Percentiles rank a stretch among this genome's conserved stretches.
These are phyloP conservation scores for Arachis stenosperma DNA, from an alignment of 306 rosid genomes.

Conservation along the genomic window DNA sequence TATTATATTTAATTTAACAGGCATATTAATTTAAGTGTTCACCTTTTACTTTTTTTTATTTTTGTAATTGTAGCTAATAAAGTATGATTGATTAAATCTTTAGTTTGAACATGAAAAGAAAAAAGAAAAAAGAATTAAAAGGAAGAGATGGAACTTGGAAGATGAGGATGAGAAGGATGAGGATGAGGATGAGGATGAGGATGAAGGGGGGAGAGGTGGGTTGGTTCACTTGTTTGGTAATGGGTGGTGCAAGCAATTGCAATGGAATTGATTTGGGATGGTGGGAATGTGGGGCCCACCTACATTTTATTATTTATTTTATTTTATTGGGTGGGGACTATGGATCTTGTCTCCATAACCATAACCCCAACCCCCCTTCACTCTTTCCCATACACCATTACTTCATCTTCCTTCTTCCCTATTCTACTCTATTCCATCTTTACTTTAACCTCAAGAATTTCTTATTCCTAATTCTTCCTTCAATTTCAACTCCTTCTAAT, in stretches of 20 bases:
- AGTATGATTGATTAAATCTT: too few relatives aligned
- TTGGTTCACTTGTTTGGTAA: neutral
- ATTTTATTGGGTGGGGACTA: neutral
- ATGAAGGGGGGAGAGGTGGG: neutral
- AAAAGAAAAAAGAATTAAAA: too few relatives aligned
- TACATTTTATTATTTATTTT: too few relatives aligned
- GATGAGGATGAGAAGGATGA: too few relatives aligned
- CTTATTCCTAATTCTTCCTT: too few relatives aligned
- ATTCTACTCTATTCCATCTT: neutral
- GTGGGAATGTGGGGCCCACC: conserved; percentile 6
- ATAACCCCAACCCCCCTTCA: neutral
- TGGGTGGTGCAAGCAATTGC: neutral
- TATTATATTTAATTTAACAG: too few relatives aligned
- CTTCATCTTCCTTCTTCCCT: neutral
- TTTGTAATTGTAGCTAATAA: too few relatives aligned
- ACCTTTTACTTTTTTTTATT: too few relatives aligned
- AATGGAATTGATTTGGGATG: conserved; percentile 1
- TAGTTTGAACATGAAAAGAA: too few relatives aligned
- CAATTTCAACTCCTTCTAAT: too few relatives aligned
- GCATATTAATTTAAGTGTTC: too few relatives aligned
- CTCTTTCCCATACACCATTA: neutral
- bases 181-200: neutral
- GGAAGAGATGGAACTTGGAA: too few relatives aligned
- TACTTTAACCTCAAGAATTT: neutral
- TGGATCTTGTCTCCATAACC: neutral